Conservation (phyloP, 257 asterid genomes). For the Jasminum sambac region DNA sequence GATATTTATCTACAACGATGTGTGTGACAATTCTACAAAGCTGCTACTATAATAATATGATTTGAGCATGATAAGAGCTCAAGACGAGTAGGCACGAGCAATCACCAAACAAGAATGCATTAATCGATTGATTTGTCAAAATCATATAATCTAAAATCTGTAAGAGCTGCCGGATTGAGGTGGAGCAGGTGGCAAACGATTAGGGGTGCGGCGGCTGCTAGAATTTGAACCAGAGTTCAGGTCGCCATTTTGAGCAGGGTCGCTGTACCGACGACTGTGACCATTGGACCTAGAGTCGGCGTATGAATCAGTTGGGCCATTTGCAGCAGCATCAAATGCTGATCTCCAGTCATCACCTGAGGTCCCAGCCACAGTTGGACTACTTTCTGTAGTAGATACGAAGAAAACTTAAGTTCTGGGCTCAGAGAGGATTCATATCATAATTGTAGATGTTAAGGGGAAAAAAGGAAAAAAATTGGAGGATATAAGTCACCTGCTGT, state of each 20-base stretch:
- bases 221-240: conserved; percentile 50
- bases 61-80: conserved; percentile 49
- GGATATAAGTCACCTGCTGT: conserved; percentile 53
- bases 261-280: conserved; percentile 72
- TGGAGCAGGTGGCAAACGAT: conserved; percentile 89
- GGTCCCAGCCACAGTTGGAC: conserved; percentile 72
- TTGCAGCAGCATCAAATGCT: conserved; percentile 90
- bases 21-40: conserved; percentile 40
- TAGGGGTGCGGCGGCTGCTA: conserved; percentile 85
- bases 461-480: background rate
- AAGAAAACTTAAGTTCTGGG: conserved; percentile 9
- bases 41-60: conserved; percentile 38
- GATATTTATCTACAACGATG: conserved; percentile 64
- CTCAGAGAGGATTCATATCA: background rate
- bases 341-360: conserved; percentile 94
- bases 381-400: conserved; percentile 53
- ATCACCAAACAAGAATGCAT: conserved; percentile 56
- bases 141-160: conserved; percentile 57
- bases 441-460: background rate
- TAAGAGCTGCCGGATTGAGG: conserved; percentile 74
- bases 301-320: conserved; percentile 54
- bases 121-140: conserved; percentile 46
- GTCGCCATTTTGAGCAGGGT: conserved; percentile 79
- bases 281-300: conserved; percentile 64
- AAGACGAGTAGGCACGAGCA: conserved; percentile 35